phyloP scores from a whole-genome alignment of 1,139 yeast species.

The Cylindricascospora bacillispora region DNA sequence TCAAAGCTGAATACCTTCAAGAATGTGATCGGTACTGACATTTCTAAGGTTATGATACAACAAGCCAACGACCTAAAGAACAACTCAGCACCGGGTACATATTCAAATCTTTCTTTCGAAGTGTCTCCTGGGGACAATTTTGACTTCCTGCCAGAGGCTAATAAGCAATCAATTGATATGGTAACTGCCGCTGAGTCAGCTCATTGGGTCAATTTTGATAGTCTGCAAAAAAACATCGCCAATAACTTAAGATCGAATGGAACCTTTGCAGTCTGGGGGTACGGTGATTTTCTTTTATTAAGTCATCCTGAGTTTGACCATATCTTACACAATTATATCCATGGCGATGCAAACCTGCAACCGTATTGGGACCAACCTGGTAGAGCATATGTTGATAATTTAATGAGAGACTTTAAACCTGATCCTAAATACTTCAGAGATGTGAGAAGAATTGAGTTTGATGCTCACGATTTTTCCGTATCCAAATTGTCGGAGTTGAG shows the following conservation, averaged over 20 bases:
- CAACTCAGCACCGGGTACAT: not conserved
- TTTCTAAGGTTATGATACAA: constrained; percentile 48
- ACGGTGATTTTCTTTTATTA: constrained; percentile 48
- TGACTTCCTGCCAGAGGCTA: constrained; percentile 7
- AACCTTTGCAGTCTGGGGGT: constrained; percentile 66
- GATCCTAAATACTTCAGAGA: constrained; percentile 32
- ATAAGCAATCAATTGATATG: constrained; percentile 35
- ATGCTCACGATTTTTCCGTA: constrained; percentile 24
- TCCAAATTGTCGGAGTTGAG: constrained; percentile 3
- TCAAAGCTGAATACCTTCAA: constrained; percentile 26
- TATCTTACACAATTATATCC: constrained; percentile 26
- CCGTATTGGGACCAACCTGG: constrained; percentile 69
- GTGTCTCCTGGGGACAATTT: constrained; percentile 29
- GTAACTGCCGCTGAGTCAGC: constrained; percentile 65
- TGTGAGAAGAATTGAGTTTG: constrained; percentile 30
- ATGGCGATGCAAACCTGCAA: constrained; percentile 41
- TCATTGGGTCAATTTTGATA: constrained; percentile 56
- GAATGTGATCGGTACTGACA: constrained; percentile 50
- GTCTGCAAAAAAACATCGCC: constrained; percentile 38
- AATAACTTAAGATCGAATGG: constrained; percentile 47
- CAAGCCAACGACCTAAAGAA: constrained; percentile 26
- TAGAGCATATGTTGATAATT: constrained; percentile 35
- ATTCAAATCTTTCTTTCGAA: constrained; percentile 6
- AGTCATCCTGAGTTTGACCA: constrained; percentile 28
- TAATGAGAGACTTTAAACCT: constrained; percentile 32